Percentiles rank a stretch among this genome's conserved stretches.
These are phyloP conservation scores for Mycena metata DNA, from an alignment of 768 basidiomycete genomes.

Conservation along the genomic window DNA sequence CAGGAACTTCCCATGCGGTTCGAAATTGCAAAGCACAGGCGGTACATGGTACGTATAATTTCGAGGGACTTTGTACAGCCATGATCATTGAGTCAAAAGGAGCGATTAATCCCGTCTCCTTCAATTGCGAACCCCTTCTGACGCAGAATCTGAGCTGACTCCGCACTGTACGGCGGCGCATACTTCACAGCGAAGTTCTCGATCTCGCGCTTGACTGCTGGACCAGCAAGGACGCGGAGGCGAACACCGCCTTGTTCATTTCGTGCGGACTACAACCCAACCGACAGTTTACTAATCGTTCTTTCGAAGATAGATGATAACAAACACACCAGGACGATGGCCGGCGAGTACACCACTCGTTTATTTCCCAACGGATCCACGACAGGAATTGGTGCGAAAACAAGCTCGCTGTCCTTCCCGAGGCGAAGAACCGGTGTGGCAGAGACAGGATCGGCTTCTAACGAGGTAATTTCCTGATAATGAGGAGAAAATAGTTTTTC, in stretches of 20 bases:
- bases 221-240: conserved; percentile 29
- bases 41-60: too few species aligned
- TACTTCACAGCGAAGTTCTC: conserved; percentile 9
- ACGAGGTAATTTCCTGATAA: conserved; percentile 25
- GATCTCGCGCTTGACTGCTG: conserved; percentile 22
- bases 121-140: conserved; percentile 17
- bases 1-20: too few species aligned
- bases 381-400: conserved; percentile 25
- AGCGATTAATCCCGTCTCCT: conserved; percentile 10
- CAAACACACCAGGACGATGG: conserved; percentile 22
- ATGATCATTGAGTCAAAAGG: background rate
- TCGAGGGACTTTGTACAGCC: too few species aligned
- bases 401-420: background rate
- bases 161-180: conserved; percentile 9
- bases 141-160: conserved; percentile 16
- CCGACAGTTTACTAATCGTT: background rate
- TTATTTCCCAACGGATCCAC: background rate
- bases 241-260: conserved; percentile 21
- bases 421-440: background rate
- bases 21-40: too few species aligned
- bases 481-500: conserved; percentile 30
- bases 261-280: conserved; percentile 17
- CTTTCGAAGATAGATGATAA: background rate
- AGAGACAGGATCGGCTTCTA: conserved; percentile 12
- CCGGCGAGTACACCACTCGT: conserved; percentile 25